Conservation (phyloP, 2,329 filamentous ascomycete species). For the Microdochium trichocladiopsis region DNA sequence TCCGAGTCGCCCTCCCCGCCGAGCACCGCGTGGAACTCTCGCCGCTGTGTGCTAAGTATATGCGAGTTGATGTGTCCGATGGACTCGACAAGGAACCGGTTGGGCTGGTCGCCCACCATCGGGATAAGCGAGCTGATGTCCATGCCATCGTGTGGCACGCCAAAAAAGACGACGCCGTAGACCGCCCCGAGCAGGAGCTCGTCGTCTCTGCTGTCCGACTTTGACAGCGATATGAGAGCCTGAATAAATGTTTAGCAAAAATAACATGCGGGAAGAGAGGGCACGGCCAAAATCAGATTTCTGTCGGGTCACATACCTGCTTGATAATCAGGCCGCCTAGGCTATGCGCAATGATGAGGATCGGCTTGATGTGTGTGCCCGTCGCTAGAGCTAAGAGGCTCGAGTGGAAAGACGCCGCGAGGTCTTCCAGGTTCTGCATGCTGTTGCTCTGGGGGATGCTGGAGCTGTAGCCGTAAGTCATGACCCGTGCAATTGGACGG, state of each 20-base stretch:
- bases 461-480: neutral
- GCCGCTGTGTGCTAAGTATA: neutral
- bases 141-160: conserved; percentile 11
- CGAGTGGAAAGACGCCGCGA: too few species aligned
- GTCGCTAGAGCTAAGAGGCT: neutral
- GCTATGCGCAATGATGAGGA: neutral
- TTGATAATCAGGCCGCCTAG: neutral
- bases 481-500: neutral
- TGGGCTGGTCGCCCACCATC: conserved; percentile 7
- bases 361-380: neutral
- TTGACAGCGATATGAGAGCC: conserved; percentile 3
- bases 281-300: neutral
- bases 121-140: conserved; percentile 10
- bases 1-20: conserved; percentile 5
- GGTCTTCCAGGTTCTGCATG: too few species aligned
- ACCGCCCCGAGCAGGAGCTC: conserved; percentile 4
- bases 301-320: neutral
- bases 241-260: neutral
- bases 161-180: conserved; percentile 11
- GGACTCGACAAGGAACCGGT: conserved; percentile 5
- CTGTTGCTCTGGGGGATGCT: neutral
- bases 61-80: conserved; percentile 1
- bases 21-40: conserved; percentile 4
- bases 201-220: conserved; percentile 3
- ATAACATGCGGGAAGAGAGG: neutral